Percentiles rank a stretch among this genome's conserved stretches.
These are phyloP conservation scores for Fusarium marasasianum DNA, from an alignment of 2,329 filamentous ascomycete genomes.

Conservation along the genomic window DNA sequence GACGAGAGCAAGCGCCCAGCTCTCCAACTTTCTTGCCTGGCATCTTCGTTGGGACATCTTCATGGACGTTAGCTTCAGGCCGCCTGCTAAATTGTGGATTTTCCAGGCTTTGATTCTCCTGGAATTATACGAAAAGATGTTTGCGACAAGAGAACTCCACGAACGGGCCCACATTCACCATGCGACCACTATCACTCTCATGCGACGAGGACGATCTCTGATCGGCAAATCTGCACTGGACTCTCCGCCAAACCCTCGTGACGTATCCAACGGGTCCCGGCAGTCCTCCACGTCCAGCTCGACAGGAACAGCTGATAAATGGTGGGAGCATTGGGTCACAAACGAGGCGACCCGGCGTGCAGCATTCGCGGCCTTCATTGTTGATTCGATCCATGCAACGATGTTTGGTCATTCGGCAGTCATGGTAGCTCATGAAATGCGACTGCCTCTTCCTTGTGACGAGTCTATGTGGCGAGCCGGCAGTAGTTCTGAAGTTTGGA, in stretches of 20 bases:
- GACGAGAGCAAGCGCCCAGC: conserved; percentile 79
- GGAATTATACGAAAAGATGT: conserved; percentile 98
- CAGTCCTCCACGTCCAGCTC: conserved; percentile 70
- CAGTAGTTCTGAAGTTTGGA: conserved; percentile 84
- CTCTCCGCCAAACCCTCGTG: conserved; percentile 79
- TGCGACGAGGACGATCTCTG: conserved; percentile 91
- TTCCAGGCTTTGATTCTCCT: conserved; percentile 91
- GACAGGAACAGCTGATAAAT: conserved; percentile 81
- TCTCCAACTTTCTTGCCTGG: conserved; percentile 91
- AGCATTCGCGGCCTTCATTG: conserved; percentile 92
- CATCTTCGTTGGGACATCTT: conserved; percentile 97
- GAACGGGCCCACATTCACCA: conserved; percentile 97
- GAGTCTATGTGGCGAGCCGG: conserved; percentile 92
- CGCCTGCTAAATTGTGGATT: conserved; percentile 94
- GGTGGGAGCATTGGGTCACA: conserved; percentile 96
- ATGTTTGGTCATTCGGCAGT: conserved; percentile 98
- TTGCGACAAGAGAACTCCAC: conserved; percentile 88
- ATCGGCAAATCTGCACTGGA: conserved; percentile 87
- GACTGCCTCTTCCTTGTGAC: conserved; percentile 89
- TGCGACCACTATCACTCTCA: conserved; percentile 91
- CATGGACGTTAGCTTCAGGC: conserved; percentile 87
- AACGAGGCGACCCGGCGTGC: conserved; percentile 90
- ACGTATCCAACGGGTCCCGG: conserved; percentile 64
- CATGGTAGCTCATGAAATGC: conserved; percentile 97
- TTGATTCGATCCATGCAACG: conserved; percentile 95